These are phyloP conservation scores for Malania oleifera DNA, from an alignment of 164 flowering plant species.

Conservation along the genomic window DNA sequence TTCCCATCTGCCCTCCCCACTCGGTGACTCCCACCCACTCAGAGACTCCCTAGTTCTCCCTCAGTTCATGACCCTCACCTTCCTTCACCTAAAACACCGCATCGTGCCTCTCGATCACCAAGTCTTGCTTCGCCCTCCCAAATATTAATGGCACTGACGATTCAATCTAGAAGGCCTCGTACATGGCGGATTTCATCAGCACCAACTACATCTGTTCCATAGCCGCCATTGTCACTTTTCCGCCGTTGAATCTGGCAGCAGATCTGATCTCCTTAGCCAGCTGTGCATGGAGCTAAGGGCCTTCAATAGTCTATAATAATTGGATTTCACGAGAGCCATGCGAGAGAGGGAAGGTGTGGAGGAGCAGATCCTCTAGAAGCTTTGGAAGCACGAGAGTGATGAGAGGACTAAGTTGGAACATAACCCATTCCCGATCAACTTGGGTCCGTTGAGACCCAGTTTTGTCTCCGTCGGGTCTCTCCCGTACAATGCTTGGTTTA, in stretches of 20 bases:
- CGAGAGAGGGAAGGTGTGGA: slow-evolving; percentile 63
- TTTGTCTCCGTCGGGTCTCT: slow-evolving; percentile 40
- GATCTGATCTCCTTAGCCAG: slow-evolving; percentile 65
- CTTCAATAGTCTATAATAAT: slow-evolving; percentile 61
- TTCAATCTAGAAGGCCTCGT: slow-evolving; percentile 66
- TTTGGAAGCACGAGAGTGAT: slow-evolving; percentile 62
- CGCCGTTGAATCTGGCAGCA: slow-evolving; percentile 41
- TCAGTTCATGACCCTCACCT: no score
- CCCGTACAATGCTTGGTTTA: slow-evolving; percentile 42
- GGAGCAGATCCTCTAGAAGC: slow-evolving; percentile 39
- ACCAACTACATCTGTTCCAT: slow-evolving; percentile 72
- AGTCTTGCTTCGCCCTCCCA: slow-evolving; percentile 57
- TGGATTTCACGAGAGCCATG: slow-evolving; percentile 40
- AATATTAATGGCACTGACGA: slow-evolving; percentile 75
- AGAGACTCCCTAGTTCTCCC: no score
- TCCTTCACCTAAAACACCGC: slow-evolving; percentile 25
- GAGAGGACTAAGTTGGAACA: slow-evolving; percentile 56
- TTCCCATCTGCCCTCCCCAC: no score
- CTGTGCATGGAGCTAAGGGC: slow-evolving; percentile 46
- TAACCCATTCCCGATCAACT: slow-evolving; percentile 49
- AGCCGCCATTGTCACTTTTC: slow-evolving; percentile 53
- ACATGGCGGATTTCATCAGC: slow-evolving; percentile 68
- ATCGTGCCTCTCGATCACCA: slow-evolving; percentile 66
- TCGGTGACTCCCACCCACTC: no score
- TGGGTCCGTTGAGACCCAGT: slow-evolving; percentile 55